Evolutionary conservation across 179 eudicot genomes (phyloP).

Genomic region (Beta macrorhiza): DNA sequence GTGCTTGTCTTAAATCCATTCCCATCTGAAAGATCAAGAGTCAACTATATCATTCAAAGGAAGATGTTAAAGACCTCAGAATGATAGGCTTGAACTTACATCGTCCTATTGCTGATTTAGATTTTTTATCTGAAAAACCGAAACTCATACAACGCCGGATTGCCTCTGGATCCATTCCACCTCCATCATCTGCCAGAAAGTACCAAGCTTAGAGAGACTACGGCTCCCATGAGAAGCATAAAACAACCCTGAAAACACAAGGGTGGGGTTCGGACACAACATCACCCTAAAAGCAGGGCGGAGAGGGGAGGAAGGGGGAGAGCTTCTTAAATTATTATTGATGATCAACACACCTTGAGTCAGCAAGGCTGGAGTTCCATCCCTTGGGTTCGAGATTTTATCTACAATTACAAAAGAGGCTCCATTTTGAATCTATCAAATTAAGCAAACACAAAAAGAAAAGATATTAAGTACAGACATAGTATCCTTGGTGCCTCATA

Average conservation of each 20-base stretch:
- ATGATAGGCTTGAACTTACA: constrained; percentile 7
- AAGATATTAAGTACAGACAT: background rate
- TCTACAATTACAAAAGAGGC: constrained; percentile 81
- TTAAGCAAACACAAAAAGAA: constrained; percentile 27
- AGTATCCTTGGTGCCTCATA: background rate
- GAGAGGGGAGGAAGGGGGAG: too few species aligned
- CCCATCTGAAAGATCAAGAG: constrained; percentile 69
- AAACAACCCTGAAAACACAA: background rate
- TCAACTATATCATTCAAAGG: constrained; percentile 20
- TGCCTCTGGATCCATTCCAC: constrained; percentile 22
- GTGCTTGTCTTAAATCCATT: constrained; percentile 95
- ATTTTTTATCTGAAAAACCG: constrained; percentile 17
- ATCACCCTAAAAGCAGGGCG: background rate
- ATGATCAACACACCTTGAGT: constrained; percentile 58
- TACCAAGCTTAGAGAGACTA: background rate
- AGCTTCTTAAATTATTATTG: background rate
- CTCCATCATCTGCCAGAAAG: constrained; percentile 17
- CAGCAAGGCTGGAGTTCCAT: constrained; percentile 68
- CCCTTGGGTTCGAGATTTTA: constrained; percentile 68
- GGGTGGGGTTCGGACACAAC: background rate
- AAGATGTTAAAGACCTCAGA: background rate
- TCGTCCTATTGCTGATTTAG: constrained; percentile 17
- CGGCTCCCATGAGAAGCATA: constrained; percentile 4
- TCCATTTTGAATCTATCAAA: constrained; percentile 76
- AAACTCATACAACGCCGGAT: constrained; percentile 17